Evolutionary conservation across 2,329 filamentous ascomycete species (phyloP), one percentile per base, ranked within the genome.

Genomic region (Aspergillus sp.): DNA sequence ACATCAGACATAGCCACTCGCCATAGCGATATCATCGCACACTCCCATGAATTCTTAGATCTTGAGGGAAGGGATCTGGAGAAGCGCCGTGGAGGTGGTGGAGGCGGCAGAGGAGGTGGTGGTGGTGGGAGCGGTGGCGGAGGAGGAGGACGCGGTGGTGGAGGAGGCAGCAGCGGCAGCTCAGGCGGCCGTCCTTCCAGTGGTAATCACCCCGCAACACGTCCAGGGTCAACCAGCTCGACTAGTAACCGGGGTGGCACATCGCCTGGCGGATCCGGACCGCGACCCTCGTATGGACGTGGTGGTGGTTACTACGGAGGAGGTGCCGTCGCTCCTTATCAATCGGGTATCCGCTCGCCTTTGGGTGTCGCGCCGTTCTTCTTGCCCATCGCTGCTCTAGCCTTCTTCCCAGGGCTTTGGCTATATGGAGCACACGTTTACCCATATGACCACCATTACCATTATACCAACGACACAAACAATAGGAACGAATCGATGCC

Each of bases 391-490:
- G 77, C 76, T n/a, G 76, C 72, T 8, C 66, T 82, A 58, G 66
- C 72, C 1, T 72, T 83, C 56, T 77, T 84, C 68, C 81, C 81
- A 0, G 83, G 81, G 1, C 56, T 83, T 14, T 87, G 83, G 80
- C 73, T 84, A 0, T 84, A 80, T 65, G 79, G 78, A 43, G 81
- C 76, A 4, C 87, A 84, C 60, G 78, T 78, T 2, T 87, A 88
- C 67, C 71, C 77, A 3, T 85, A 82, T 72, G 64, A 64, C 46
- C 70, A 80, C 63, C 76, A 75, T 6, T 78, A 76, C 37, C 77
- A 82, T 66, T 78, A 77, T 57, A 78, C 79, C 70, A 73, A 80
- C 58, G 70, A 78, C 43, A 73, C 76, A 6, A 74, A 69, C 35
- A 75, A 78, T 44, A 62, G 67, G 9, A 84, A 85, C 65, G 72